Evolutionary conservation across 352 stramenopile species (phyloP), one percentile per base, ranked within the genome.

Genomic region (Globisporangium iwayamae): DNA sequence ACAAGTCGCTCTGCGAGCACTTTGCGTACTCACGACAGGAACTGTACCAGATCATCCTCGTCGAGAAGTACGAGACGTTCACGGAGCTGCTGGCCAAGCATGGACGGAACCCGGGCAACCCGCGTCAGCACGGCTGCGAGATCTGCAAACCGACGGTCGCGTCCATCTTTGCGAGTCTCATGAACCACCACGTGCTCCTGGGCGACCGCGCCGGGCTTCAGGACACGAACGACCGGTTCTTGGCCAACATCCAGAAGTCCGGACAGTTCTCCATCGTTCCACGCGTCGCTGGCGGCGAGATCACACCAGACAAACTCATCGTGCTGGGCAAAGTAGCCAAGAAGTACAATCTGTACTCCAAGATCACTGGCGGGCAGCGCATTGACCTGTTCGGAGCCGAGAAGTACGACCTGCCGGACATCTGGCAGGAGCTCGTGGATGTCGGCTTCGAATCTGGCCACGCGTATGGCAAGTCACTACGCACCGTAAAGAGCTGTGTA

Each of bases 401-500:
- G 60, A 97, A 96, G 70, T 83, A 97, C 65, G 77, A 97, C 62
- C 68, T 98, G 39, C 89, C 91, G 8, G 84, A 86, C 39, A 98
- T 97, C 70, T 97, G 92, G 92, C 80, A 93, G 70, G 76, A 96
- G 63, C 79, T 98, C n/a, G 90, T 94, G 11, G 70, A 89, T 11
- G 90, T 82, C 56, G 92, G 92, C 28, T 94, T 98, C 36, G 92
- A 98, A 73, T 96, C 83, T 8, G 92, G 92, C 16, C 92, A 98
- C 69, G 92, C 92, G 1, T 98, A 98, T 67, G 92, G 90, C 68
- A 98, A 98, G 76, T 81, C 90, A 1, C 77, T 98, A 39, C 80
- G 92, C 41, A 98, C 90, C 3, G 90, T 98, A 41, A 98, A 98
- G 71, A 96, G 87, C 67, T 98, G 92, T 60, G 92, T 98, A 11